Evolutionary conservation across 441 rosid species (phyloP).

Genomic region (Euphorbia schlechtendalii): DNA sequence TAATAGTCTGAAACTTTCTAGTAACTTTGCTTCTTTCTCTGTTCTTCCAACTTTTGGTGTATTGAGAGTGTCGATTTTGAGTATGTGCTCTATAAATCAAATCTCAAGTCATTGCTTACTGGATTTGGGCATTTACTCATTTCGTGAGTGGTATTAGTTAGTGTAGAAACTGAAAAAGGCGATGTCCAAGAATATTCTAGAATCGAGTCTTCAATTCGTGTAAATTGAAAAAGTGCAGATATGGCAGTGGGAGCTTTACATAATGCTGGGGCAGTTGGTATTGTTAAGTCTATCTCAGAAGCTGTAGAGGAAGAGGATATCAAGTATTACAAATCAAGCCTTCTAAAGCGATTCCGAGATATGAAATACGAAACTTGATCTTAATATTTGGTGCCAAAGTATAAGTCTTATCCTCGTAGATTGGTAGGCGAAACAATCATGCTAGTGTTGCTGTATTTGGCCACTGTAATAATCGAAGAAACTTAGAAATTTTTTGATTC

Average conservation of each 20-base stretch:
- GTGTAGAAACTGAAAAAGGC: no score
- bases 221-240: constrained; percentile 40
- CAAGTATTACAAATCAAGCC: constrained; percentile 42
- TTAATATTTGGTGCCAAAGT: constrained; percentile 11
- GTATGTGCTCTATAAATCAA: no score
- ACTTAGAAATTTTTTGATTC: background rate
- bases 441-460: background rate
- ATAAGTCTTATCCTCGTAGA: background rate
- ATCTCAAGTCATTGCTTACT: background rate
- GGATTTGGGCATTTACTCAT: background rate
- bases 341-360: constrained; percentile 65
- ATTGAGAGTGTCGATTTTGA: no score
- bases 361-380: constrained; percentile 30
- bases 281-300: constrained; percentile 48
- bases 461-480: background rate
- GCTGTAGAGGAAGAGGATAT: constrained; percentile 50
- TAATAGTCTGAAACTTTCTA: no score
- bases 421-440: background rate
- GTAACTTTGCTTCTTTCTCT: no score
- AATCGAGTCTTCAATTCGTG: background rate
- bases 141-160: background rate
- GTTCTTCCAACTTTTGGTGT: no score
- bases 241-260: constrained; percentile 63
- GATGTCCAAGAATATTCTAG: background rate
- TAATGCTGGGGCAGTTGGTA: constrained; percentile 47